These are phyloP conservation scores for Decorospora gaudefroyi DNA, from an alignment of 2,329 filamentous ascomycete species.

Conservation along the genomic window DNA sequence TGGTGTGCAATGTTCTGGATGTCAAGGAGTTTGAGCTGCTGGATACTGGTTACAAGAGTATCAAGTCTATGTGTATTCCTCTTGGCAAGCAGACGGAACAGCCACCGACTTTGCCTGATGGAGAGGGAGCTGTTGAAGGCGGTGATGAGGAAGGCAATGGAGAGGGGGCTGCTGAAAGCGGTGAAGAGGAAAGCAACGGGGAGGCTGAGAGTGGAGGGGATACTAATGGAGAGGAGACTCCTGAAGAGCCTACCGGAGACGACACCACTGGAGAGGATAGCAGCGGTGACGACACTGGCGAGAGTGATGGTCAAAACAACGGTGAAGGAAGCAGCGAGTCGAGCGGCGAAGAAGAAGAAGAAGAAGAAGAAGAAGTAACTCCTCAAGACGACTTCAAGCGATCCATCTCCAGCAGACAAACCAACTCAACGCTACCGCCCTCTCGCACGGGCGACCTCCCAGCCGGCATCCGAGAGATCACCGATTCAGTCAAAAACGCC, in stretches of 20 bases:
- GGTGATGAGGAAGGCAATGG: not conserved
- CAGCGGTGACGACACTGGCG: not conserved
- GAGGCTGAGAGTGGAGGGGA: not conserved
- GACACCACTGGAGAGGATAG: not conserved
- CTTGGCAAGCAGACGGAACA: not conserved
- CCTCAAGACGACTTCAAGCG: too few relatives aligned
- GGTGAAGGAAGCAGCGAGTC: too few relatives aligned
- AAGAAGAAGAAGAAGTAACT: too few relatives aligned
- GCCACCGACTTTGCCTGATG: not conserved
- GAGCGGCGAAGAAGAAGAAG: too few relatives aligned
- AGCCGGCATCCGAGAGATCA: not conserved
- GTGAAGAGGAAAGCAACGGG: too few relatives aligned
- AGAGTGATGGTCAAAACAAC: too few relatives aligned
- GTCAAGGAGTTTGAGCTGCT: conserved; percentile 1
- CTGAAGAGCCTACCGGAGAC: not conserved
- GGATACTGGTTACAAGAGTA: conserved; percentile 2
- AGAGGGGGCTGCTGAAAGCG: not conserved
- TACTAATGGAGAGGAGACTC: not conserved
- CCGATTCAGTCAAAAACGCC: not conserved
- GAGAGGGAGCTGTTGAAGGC: not conserved
- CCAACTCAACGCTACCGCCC: not conserved
- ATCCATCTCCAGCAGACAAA: not conserved
- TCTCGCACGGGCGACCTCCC: not conserved
- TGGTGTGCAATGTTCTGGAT: conserved; percentile 1
- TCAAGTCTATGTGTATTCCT: conserved; percentile 3